Base-by-base conservation (phyloP, 768 basidiomycete species). In the Termitomyces sp. region DNA sequence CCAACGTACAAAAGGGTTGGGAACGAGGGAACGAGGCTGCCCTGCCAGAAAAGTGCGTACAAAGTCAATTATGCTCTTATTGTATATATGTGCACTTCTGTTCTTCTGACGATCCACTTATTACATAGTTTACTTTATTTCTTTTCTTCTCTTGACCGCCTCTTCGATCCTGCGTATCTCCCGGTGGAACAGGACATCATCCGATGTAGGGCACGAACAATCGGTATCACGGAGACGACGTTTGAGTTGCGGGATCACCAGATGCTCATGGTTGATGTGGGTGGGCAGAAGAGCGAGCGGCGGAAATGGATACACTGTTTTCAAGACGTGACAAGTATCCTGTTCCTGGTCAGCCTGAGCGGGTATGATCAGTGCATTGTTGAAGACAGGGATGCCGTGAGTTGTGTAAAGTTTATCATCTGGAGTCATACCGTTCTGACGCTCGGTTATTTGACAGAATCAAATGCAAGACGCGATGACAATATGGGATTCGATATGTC, bases 391-490 rank as follows among this genome's bases (percentile, higher is more conserved):
- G 91, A 94, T 70, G 90, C 91, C 63, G 91, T 93, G 67, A 58
- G 91, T 81, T n/a, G 18, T 20, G 41, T 59, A 30, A 63, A 44
- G 49, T 51, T 13, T 18, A 36, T 36, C 16, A 30, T 45, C 12
- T 45, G 0, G 33, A 41, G 4, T 22, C 22, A n/a, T 49, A 24
- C 24, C n/a, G 13, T 31, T 57, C 18, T 22, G 1, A 57, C 9
- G 20, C 47, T 39, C 20, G 20, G 8, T 12, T 3, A 12, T 24
- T 27, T 37, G 33, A 7, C 67, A 95, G 89, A 98, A 98, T 69
- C 95, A 96, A 86, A 96, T 98, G 94, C 91, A 95, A 77, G 95
- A 98, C 63, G 93, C 95, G 1, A 90, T 98, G 87, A 93, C 93
- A n/a, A 93, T 98, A 52, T 98, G 95, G 89, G 95, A 98, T 66